Conservation (phyloP, 108 stramenopile species). For the Pseudonitzschia pungens region DNA sequence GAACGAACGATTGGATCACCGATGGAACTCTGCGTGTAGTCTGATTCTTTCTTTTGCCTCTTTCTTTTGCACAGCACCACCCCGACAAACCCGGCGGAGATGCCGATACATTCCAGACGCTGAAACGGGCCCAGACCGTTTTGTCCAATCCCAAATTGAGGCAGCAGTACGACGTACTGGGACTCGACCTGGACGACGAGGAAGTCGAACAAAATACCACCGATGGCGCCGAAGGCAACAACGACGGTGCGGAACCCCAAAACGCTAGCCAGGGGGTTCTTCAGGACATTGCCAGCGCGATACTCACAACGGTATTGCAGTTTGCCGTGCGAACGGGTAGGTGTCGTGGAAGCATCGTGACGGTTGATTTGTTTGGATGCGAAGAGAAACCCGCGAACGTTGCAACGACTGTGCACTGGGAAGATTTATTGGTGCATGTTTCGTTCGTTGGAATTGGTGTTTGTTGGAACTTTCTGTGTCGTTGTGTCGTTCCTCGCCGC, state of each 20-base stretch:
- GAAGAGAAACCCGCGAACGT: background rate
- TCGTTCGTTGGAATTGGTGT: too few species aligned
- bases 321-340: constrained; percentile 67
- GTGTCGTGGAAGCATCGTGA: constrained; percentile 6
- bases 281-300: constrained; percentile 69
- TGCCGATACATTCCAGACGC: constrained; percentile 72
- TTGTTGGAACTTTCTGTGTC: too few species aligned
- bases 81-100: constrained; percentile 77
- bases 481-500: too few species aligned
- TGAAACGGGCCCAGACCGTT: constrained; percentile 80
- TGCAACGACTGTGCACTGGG: background rate
- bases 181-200: constrained; percentile 84
- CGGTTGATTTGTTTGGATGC: background rate
- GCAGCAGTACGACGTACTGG: constrained; percentile 82
- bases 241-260: constrained; percentile 14
- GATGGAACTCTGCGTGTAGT: too few species aligned
- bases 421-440: too few species aligned
- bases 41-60: background rate
- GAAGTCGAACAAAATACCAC: constrained; percentile 42
- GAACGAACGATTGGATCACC: too few species aligned
- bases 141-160: constrained; percentile 66
- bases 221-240: constrained; percentile 15
- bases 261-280: constrained; percentile 56
- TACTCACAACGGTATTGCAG: constrained; percentile 68
- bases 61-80: constrained; percentile 41